Conservation (phyloP, 2,329 filamentous ascomycete genomes). For the Xylariaceae sp. region DNA sequence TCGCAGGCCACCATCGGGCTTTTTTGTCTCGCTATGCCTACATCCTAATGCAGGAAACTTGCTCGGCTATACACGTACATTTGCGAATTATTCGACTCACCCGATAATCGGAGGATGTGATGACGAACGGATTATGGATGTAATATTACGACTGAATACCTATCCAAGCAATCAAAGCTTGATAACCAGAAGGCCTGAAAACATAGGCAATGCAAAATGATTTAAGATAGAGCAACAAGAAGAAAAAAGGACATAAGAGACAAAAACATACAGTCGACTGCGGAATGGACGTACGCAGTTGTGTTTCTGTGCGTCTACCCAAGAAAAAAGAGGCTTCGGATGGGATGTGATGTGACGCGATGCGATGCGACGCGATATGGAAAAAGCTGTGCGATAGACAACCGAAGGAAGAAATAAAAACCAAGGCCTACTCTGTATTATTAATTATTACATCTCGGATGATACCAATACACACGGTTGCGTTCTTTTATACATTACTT, state of each 20-base stretch:
- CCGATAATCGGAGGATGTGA: not conserved
- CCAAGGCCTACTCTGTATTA: not conserved
- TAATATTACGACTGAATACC: not conserved
- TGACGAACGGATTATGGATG: not conserved
- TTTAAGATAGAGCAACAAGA: no score
- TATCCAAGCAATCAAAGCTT: not conserved
- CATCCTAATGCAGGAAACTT: not conserved
- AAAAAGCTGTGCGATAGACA: no score
- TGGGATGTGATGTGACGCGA: not conserved
- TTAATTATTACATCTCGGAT: not conserved
- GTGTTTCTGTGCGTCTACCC: no score
- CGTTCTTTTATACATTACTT: not conserved
- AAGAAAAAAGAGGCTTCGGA: no score
- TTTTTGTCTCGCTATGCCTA: not conserved
- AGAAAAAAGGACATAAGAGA: no score
- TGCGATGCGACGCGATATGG: no score
- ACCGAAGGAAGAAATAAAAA: no score
- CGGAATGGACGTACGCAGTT: no score
- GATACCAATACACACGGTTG: conserved; percentile 2
- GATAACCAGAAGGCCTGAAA: not conserved
- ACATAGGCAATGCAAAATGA: no score
- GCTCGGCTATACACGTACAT: not conserved
- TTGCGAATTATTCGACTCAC: not conserved
- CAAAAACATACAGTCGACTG: no score
- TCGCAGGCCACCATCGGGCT: not conserved